These are phyloP conservation scores for Saturnispora bothae DNA, from an alignment of 805 yeast species.

Conservation along the genomic window DNA sequence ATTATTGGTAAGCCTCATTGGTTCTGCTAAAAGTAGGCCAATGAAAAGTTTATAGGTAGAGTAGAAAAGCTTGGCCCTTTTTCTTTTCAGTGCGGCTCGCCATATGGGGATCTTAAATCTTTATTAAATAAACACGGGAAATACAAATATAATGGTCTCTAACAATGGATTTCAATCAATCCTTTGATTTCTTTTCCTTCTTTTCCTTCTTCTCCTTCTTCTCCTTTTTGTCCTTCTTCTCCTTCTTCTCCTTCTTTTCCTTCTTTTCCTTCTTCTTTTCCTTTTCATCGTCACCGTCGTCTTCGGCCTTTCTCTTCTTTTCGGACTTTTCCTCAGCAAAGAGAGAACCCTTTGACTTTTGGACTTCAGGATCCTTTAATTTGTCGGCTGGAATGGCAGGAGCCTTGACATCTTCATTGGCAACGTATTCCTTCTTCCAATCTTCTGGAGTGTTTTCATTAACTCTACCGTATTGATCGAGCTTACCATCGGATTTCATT, in stretches of 20 bases:
- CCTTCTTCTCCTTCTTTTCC: slow-evolving; percentile 27
- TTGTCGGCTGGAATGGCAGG: slow-evolving; percentile 49
- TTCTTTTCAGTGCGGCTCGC: no score
- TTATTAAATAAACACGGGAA: background rate
- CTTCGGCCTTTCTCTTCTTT: slow-evolving; percentile 51
- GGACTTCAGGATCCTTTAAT: slow-evolving; percentile 29
- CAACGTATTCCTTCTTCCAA: slow-evolving; percentile 82
- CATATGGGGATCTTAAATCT: no score
- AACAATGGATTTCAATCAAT: slow-evolving; percentile 4
- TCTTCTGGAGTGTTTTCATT: slow-evolving; percentile 89
- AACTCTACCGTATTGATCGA: slow-evolving; percentile 88
- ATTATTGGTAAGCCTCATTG: no score
- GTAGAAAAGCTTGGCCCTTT: no score
- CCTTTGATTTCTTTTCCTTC: slow-evolving; percentile 15
- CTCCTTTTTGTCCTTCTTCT: slow-evolving; percentile 18
- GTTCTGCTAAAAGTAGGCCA: no score
- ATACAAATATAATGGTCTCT: background rate
- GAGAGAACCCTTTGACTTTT: slow-evolving; percentile 38
- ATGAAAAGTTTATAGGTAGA: no score
- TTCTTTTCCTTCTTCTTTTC: slow-evolving; percentile 27
- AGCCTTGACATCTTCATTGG: slow-evolving; percentile 53
- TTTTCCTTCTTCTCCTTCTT: slow-evolving; percentile 16
- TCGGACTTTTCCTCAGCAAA: slow-evolving; percentile 27
- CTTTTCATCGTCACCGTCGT: slow-evolving; percentile 29
- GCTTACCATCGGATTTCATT: slow-evolving; percentile 92